Evolutionary conservation across 352 stramenopile species (phyloP), one percentile per base, ranked within the genome.

Genomic region (Globisporangium echinulatum): DNA sequence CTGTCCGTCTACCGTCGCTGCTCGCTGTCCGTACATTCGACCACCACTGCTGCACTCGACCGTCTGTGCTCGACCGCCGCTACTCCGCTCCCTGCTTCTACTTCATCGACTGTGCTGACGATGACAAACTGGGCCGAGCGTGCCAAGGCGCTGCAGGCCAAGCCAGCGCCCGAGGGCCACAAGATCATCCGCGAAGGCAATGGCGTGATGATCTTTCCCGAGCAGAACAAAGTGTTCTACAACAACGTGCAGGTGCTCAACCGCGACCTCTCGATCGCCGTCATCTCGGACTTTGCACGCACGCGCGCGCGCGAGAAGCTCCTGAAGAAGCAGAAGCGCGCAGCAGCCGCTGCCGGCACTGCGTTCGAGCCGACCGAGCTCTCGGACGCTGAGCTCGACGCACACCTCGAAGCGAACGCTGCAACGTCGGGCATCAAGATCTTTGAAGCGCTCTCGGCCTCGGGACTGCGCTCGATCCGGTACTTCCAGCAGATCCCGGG

Each of bases 401-500:
- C 72, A 67, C 58, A 92, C 66, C 50, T 93, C 52, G 19, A 62
- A 52, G 66, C 78, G 11, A 85, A 68, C 57, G 74, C 90, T 5
- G 74, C 88, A 63, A 85, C 61, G n/a, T 79, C 79, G 11, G 97
- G 97, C 25, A 90, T 99, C 49, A 82, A 84, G 47, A 98, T 99
- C 63, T 96, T 99, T 25, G 98, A 99, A 69, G 97, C 97, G 17
- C 80, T 99, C 14, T 96, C 97, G 14, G 98, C 98, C 15, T 99
- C 97, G 0, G 98, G 97, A 7, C 75, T 99, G 69, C 94, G 98
- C 61, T 99, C 96, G 8, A 96, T 99, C 56, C 92, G 98, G 54
- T 99, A 99, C 75, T 98, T 96, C 68, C 98, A 99, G 69, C 97
- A 99, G 80, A 98, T 99, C 63, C 91, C 94, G 0, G 93, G 95